Evolutionary conservation across 1,284 basidiomycete species (phyloP), one percentile per base, ranked within the genome.

Genomic region (Amylostereum chailletii): DNA sequence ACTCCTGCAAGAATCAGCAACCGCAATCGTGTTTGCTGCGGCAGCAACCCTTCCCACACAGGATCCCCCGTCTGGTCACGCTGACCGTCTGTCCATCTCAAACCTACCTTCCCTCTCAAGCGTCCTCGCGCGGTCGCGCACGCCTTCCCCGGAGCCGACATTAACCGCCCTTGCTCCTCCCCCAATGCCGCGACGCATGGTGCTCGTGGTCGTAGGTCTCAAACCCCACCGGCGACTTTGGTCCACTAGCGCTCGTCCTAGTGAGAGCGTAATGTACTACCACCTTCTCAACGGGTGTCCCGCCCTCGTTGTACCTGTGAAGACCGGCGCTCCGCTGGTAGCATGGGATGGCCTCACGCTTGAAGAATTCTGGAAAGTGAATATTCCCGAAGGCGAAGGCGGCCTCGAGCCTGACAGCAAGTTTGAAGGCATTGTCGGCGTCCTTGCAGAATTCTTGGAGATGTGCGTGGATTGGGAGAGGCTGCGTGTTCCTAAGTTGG

Each of bases 341-440:
- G 77, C 78, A 3, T 83, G 81, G 79, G 77, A 81, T 59, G 68
- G 70, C 19, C 62, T 80, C 53, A 83, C 80, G 27, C 65, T 83
- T 30, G 74, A 77, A 55, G 62, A 77, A 51, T 57, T 85, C 11
- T 82, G 80, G 74, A 67, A 73, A 51, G 65, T 77, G 10, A 57
- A 66, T 30, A 58, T 79, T 9, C 75, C 76, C 9, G 52, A 61
- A 26, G 68, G 65, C 9, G 66, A 60, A 11, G 64, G 58, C 1
- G 61, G 34, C 29, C 45, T 46, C 31, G 61, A 66, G 37, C 60
- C 55, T 11, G 62, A 57, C 31, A 69, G 67, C 27, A 65, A 64
- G 51, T 81, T 76, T 54, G 70, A 74, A 51, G 79, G 78, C 4
- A 66, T 81, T 9, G 71, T 81, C 7, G 65, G 67, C 50, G 74